These are phyloP conservation scores for Pharnaceum exiguum DNA, from an alignment of 148 eudicot genomes.

Conservation along the genomic window DNA sequence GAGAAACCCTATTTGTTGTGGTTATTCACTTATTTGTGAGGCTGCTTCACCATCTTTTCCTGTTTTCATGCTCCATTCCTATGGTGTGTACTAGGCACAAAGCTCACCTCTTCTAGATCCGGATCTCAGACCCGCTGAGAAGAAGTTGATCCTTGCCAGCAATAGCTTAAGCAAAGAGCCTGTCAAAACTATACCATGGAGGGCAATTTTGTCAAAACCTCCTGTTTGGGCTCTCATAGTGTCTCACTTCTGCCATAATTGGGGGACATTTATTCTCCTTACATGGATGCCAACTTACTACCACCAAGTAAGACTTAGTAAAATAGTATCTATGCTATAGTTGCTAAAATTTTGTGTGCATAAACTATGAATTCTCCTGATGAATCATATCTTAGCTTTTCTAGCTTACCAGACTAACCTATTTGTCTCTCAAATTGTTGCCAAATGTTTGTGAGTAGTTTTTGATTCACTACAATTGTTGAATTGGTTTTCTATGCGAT, in stretches of 20 bases:
- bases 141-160: slow-evolving; percentile 60
- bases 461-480: too few species aligned
- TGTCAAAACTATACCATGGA: slow-evolving; percentile 79
- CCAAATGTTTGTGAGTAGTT: too few species aligned
- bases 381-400: too few species aligned
- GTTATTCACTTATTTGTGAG: not conserved
- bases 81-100: slow-evolving; percentile 48
- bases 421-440: too few species aligned
- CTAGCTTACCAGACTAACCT: too few species aligned
- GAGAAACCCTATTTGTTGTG: not conserved
- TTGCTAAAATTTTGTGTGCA: not conserved
- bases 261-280: slow-evolving; percentile 94
- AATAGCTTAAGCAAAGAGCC: slow-evolving; percentile 58
- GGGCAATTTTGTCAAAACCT: slow-evolving; percentile 63
- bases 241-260: slow-evolving; percentile 95
- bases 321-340: not conserved
- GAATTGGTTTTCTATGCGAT: too few species aligned
- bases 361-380: too few species aligned
- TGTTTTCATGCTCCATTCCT: not conserved
- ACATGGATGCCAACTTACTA: slow-evolving; percentile 99
- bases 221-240: slow-evolving; percentile 98
- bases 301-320: slow-evolving; percentile 63
- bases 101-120: slow-evolving; percentile 95
- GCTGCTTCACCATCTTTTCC: not conserved
- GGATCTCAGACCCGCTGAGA: slow-evolving; percentile 61